Evolutionary conservation across 2,329 filamentous ascomycete genomes (phyloP), one percentile per base, ranked within the genome.

Genomic region (Dothideomycetidae sp.): DNA sequence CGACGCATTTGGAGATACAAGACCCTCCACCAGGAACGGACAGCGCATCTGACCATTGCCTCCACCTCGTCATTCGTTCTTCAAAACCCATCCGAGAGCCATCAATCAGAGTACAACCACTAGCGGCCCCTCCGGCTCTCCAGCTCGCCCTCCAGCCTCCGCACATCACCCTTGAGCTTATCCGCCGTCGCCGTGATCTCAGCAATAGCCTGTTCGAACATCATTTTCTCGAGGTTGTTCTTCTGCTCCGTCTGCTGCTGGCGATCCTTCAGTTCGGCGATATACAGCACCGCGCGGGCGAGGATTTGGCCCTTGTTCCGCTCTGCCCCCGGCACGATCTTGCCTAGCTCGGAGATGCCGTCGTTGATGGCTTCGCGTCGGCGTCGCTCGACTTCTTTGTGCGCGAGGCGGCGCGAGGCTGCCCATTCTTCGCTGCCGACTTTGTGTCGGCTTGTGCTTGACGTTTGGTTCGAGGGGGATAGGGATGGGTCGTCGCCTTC

Each of bases 381-480:
- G 42, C 90, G 83, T 43, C 90, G 84, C 62, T 98, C 90, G 44
- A 98, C 90, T 96, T 96, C 88, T 72, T 98, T 98, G 64, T 98
- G 90, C 47, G 96, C 98, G 53, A 96, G 88, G 56, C 93, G 90
- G 44, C 90, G 76, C 51, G 93, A 78, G 58, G 93, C 93, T 58
- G 98, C 90, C 90, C 90, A 98, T 59, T 96, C 88, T 37, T 93
- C 84, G 2, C 85, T 90, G 2, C 90, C 90, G n/a, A 96, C 90
- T 5, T 78, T 74, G 5, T 86, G 86, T 59, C 94, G 96, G 31
- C 53, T 54, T 9, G 23, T 35, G 10, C 34, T 30, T 7, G 42
- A 36, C 3, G 29, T 39, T n/a, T 30, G 31, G 9, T 35, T 33
- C n/a, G n/a, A n/a, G n/a, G n/a, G n/a, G n/a, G n/a, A n/a, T n/a